Base-by-base conservation (phyloP, 2,329 filamentous ascomycete species). In the Paecilomyces sp. region DNA sequence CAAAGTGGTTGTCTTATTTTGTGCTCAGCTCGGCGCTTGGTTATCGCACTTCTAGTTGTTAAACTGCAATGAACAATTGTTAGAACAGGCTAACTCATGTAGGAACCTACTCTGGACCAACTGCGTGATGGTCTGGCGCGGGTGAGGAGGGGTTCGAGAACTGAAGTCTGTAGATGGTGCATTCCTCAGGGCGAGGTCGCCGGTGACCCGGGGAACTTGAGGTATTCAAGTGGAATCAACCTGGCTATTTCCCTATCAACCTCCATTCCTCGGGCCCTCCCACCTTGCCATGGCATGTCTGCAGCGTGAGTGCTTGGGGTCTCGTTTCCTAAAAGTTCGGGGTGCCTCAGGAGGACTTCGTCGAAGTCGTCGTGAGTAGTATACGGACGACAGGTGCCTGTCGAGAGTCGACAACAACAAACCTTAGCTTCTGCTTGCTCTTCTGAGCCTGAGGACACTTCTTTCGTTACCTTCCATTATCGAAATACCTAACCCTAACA, bases 171-270 rank as follows among this genome's bases (percentile, higher is more conserved):
- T 53, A 53, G 24, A 57, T 63, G 58, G 57, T 52, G 58, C 62
- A 66, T 66, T 66, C 65, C 59, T 57, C 28, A 55, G 22, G 12
- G 13, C 55, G 53, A 63, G 57, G 28, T 25, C 34, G 5, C 56
- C 55, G 57, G 58, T 65, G 57, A 54, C 62, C 56, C n/a, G 57
- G 59, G 62, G 51, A 58, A 64, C 51, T 53, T n/a, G n/a, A 11
- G 51, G 51, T 11, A 53, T 53, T 53, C 51, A 53, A 53, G 51
- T 30, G 51, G 51, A 30, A 53, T 53, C 22, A 28, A 15, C 51
- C 9, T 28, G 28, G 24, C 28, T 25, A 30, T 28, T 53, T 53
- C 28, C 51, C 24, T 53, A 47, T 53, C 13, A 22, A 53, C 8
- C 22, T 53, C 15, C 51, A 53, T 53, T 53, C 51, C 51, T 53